Evolutionary conservation across 805 yeast genomes (phyloP).

Genomic region (Kockiozyma suomiensis): DNA sequence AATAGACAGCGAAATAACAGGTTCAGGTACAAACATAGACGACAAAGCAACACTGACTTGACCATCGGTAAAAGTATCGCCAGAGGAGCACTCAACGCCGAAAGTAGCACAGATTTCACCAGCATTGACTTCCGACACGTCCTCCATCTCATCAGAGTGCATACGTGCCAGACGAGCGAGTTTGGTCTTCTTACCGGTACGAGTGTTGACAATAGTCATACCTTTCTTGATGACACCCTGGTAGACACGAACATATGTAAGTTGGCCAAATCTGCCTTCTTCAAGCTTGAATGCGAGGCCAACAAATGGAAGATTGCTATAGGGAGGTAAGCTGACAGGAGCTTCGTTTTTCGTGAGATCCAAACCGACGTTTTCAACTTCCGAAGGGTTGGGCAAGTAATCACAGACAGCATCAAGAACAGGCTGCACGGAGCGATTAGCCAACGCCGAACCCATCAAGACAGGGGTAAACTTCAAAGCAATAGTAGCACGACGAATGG

Average conservation of each 20-base stretch:
- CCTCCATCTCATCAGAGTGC: slow-evolving; percentile 99
- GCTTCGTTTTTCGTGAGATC: slow-evolving; percentile 64
- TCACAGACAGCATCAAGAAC: slow-evolving; percentile 95
- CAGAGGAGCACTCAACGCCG: slow-evolving; percentile 98
- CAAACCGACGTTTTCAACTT: slow-evolving; percentile 85
- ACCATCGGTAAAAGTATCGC: slow-evolving; percentile 95
- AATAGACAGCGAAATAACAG: slow-evolving; percentile 91
- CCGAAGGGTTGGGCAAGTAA: slow-evolving; percentile 93
- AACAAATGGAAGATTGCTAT: slow-evolving; percentile 77
- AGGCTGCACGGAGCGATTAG: slow-evolving; percentile 93
- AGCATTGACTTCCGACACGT: slow-evolving; percentile 89
- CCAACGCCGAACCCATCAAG: slow-evolving; percentile 98
- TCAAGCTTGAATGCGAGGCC: slow-evolving; percentile 98
- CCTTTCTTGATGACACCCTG: slow-evolving; percentile 96
- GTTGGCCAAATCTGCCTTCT: slow-evolving; percentile 97
- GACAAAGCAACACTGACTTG: slow-evolving; percentile 82
- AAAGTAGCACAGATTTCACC: slow-evolving; percentile 99
- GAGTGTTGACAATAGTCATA: slow-evolving; percentile 80
- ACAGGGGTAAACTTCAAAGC: slow-evolving; percentile 98
- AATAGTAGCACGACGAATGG: slow-evolving; percentile 93
- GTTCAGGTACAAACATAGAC: slow-evolving; percentile 98
- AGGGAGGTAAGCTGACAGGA: slow-evolving; percentile 73
- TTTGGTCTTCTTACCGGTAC: slow-evolving; percentile 90
- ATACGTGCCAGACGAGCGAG: slow-evolving; percentile 92
- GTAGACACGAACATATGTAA: slow-evolving; percentile 94